Evolutionary conservation across 2,329 filamentous ascomycete species (phyloP).

Genomic region (Ceratocystis ficicola): DNA sequence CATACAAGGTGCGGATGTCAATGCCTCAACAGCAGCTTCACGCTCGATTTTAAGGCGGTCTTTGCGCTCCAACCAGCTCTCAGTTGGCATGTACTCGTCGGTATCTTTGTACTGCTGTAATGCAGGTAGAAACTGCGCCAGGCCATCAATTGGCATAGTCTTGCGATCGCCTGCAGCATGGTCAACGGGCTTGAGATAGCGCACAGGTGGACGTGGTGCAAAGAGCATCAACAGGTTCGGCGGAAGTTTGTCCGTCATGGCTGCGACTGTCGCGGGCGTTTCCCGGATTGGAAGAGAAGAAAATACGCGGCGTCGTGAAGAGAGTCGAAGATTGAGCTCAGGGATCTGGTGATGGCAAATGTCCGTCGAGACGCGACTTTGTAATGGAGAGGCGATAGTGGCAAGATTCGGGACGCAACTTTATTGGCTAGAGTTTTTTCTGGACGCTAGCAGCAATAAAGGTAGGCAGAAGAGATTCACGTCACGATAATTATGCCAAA

Average conservation of each 20-base stretch:
- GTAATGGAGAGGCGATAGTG: not conserved
- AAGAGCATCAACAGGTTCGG: constrained; percentile 88
- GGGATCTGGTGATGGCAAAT: not conserved
- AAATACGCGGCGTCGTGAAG: not conserved
- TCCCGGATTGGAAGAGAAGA: not conserved
- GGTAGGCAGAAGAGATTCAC: not conserved
- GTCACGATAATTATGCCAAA: not conserved
- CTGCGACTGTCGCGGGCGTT: constrained; percentile 23
- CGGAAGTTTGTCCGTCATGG: constrained; percentile 93
- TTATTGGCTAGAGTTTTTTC: not conserved
- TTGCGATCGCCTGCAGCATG: constrained; percentile 69
- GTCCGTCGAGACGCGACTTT: not conserved
- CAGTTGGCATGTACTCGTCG: constrained; percentile 65
- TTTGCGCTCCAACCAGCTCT: constrained; percentile 83
- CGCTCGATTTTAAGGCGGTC: constrained; percentile 77
- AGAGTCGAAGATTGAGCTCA: not conserved
- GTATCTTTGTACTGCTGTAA: constrained; percentile 67
- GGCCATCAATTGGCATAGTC: constrained; percentile 58
- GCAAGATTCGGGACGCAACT: not conserved
- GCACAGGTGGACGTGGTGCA: constrained; percentile 80
- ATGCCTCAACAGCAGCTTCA: constrained; percentile 51
- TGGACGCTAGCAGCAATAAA: not conserved
- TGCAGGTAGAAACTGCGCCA: constrained; percentile 63
- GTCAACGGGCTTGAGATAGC: constrained; percentile 76
- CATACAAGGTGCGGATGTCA: constrained; percentile 37